Base-by-base conservation (phyloP, 192 early-diverging fungal genomes). In the Coemansia sp. region DNA sequence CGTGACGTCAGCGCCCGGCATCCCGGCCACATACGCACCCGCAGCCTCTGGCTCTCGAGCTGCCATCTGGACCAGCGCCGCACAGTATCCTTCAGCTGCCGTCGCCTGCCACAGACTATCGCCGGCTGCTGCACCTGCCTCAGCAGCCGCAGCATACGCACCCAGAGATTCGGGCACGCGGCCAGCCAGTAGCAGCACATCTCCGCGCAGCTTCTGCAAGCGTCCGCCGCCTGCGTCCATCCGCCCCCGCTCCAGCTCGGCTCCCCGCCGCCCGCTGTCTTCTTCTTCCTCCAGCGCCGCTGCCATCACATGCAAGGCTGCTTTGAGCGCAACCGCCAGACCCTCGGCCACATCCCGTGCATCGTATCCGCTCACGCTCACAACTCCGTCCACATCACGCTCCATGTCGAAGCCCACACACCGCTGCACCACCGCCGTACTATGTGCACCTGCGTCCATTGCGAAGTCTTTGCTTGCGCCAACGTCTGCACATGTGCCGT, bases 41-140 rank as follows among this genome's bases (percentile, higher is more conserved):
- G 63, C 49, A 51, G 57, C 6, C 68, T 66, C 50, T 67, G 76
- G 35, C 58, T 45, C 5, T 9, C 35, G n/a, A 70, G 66, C 37
- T 61, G 64, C 48, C 75, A 79, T 54, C 50, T 61, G 65, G 47
- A 79, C 43, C 22, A 83, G 73, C 27, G 82, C 73, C 1, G 82
- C 73, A 43, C 73, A 80, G 39, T 76, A 80, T 1, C 76, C 82
- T 29, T 83, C 82, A n/a, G 73, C 38, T 11, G 76, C 82, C 38
- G 72, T 67, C 0, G 82, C 77, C 24, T 79, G 73, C 76, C 82
- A 83, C 67, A 83, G 50, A 19, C 70, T 47, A 60, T 83, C 82
- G 59, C 51, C 62, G 15, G 67, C 57, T 32, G 68, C 58, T 24
- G 47, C 48, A 25, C 70, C 67, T 4, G 65, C 65, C 51, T 76